Evolutionary conservation across 805 yeast genomes (phyloP).

Genomic region (Tetrapisispora pingtungensis): DNA sequence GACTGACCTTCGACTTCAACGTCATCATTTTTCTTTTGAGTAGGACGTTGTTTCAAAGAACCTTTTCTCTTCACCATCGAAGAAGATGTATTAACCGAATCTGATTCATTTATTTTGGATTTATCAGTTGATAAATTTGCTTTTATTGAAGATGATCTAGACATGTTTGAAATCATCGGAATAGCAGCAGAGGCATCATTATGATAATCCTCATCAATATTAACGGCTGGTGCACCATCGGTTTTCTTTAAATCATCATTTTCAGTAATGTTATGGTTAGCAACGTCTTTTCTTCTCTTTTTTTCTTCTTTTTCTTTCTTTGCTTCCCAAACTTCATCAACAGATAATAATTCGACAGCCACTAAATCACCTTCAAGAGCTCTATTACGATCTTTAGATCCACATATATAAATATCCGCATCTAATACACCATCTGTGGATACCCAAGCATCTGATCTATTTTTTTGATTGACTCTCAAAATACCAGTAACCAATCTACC

Average conservation of each 20-base stretch:
- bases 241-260: conserved; percentile 23
- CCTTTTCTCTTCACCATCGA: conserved; percentile 56
- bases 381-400: conserved; percentile 95
- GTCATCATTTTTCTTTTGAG: conserved; percentile 95
- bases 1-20: conserved; percentile 98
- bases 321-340: conserved; percentile 96
- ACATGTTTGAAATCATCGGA: conserved; percentile 11
- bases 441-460: conserved; percentile 97
- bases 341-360: conserved; percentile 87
- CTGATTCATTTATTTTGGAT: conserved; percentile 5
- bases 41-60: conserved; percentile 87
- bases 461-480: conserved; percentile 88
- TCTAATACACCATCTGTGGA: conserved; percentile 91
- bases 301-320: conserved; percentile 96
- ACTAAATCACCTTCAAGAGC: conserved; percentile 95
- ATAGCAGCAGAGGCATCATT: conserved; percentile 64
- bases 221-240: conserved; percentile 25
- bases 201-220: conserved; percentile 54
- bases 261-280: neutral
- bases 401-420: conserved; percentile 95
- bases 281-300: conserved; percentile 71
- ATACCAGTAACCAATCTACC: conserved; percentile 90
- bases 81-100: conserved; percentile 7
- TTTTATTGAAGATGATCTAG: neutral
- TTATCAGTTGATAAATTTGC: neutral